Percentiles rank a stretch among this genome's conserved stretches.
These are phyloP conservation scores for Neopestalotiopsis rosae DNA, from an alignment of 2,329 filamentous ascomycete genomes.

Conservation along the genomic window DNA sequence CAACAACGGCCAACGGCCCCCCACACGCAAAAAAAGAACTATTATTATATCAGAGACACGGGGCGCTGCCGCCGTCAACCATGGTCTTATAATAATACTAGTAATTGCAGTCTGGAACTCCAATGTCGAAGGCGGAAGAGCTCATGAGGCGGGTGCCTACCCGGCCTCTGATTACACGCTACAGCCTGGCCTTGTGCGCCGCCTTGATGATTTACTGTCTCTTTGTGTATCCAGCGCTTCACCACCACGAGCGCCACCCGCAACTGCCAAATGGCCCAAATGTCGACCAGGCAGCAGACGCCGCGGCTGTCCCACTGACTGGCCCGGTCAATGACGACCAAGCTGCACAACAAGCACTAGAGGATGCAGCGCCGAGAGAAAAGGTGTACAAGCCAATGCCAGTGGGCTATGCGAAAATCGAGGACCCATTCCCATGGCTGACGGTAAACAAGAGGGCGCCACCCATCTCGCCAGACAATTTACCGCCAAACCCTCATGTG, in stretches of 20 bases:
- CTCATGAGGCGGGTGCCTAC: conserved; percentile 18
- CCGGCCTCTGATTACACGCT: conserved; percentile 36
- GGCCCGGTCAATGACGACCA: neutral
- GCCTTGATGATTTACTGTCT: conserved; percentile 38
- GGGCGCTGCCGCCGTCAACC: neutral
- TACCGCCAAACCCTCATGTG: conserved; percentile 39
- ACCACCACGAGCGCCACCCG: neutral
- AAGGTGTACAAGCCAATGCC: conserved; percentile 40
- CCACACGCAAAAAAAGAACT: no score
- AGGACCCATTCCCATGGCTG: conserved; percentile 45
- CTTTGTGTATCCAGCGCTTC: conserved; percentile 19
- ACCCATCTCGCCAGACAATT: conserved; percentile 37
- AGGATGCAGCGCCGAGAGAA: conserved; percentile 21
- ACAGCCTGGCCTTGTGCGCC: conserved; percentile 34
- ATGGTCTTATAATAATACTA: conserved; percentile 3
- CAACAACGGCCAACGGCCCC: neutral
- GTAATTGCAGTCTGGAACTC: neutral
- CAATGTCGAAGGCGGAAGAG: conserved; percentile 17
- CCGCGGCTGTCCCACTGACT: neutral
- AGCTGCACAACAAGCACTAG: neutral
- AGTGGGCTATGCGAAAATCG: conserved; percentile 33
- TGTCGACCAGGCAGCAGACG: neutral
- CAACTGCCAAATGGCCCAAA: conserved; percentile 5
- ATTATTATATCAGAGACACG: neutral
- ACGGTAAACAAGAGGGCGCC: conserved; percentile 33